Evolutionary conservation across 441 rosid genomes (phyloP).

Genomic region (Populus hybrid): DNA sequence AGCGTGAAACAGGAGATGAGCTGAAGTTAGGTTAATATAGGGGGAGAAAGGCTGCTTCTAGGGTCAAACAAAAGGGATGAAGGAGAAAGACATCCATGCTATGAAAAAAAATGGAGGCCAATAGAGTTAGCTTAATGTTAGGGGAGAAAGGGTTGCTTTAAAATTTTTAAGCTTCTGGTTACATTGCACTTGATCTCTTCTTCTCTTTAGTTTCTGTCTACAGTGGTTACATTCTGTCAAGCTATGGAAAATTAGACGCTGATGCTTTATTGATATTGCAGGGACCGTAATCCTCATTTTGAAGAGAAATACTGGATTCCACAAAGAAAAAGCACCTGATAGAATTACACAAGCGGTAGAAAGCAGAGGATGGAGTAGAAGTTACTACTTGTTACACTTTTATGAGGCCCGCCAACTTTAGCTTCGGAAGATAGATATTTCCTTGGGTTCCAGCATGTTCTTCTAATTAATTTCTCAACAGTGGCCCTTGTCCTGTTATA

Average conservation of each 20-base stretch:
- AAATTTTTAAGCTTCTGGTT: neutral
- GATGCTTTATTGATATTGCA: neutral
- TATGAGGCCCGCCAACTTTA: slow-evolving; percentile 28
- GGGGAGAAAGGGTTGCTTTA: neutral
- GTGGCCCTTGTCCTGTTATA: slow-evolving; percentile 22
- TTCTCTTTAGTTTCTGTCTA: neutral
- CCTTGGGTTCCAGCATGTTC: slow-evolving; percentile 25
- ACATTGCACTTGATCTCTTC: neutral
- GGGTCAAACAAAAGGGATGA: neutral
- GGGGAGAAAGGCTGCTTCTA: neutral
- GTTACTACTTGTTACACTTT: slow-evolving; percentile 16
- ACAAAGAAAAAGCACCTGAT: neutral
- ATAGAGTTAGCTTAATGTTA: neutral
- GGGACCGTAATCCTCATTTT: neutral
- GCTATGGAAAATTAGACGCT: neutral
- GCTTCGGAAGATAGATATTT: slow-evolving; percentile 45
- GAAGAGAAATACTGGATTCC: slow-evolving; percentile 3
- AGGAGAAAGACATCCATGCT: neutral
- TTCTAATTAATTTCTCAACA: slow-evolving; percentile 14
- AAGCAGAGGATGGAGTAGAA: slow-evolving; percentile 23
- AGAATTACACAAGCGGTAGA: slow-evolving; percentile 8
- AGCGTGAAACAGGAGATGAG: neutral
- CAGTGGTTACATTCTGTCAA: neutral
- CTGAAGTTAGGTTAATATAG: neutral
- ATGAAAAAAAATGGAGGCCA: neutral